A percentile compares a stretch with the other conserved stretches of the same genome.
Evolutionary conservation across 2,329 filamentous ascomycete genomes (phyloP).

Genomic region (Botryotinia narcissicola): DNA sequence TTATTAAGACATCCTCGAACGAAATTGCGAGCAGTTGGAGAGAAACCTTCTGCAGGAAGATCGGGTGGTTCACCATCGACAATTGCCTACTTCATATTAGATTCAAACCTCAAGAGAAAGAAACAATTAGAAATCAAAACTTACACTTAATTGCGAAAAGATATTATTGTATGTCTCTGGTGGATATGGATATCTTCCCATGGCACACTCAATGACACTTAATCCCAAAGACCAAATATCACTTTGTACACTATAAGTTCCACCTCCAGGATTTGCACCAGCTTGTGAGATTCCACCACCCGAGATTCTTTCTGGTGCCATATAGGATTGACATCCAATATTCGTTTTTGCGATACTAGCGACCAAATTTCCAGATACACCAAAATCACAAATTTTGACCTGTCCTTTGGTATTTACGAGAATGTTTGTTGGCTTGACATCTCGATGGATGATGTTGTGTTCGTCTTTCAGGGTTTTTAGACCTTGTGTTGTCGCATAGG

Average conservation of each 20-base stretch:
- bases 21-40: constrained; percentile 78
- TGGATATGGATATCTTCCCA: constrained; percentile 93
- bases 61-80: constrained; percentile 94
- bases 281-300: constrained; percentile 75
- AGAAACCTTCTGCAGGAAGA: constrained; percentile 76
- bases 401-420: constrained; percentile 85
- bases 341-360: constrained; percentile 98
- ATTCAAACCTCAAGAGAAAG: background rate
- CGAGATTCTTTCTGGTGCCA: constrained; percentile 95
- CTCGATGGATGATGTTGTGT: constrained; percentile 98
- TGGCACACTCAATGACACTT: constrained; percentile 92
- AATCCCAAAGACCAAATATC: constrained; percentile 97
- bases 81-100: constrained; percentile 66
- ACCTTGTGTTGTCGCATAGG: constrained; percentile 83
- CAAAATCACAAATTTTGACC: constrained; percentile 98
- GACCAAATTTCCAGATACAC: constrained; percentile 92
- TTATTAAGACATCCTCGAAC: constrained; percentile 90
- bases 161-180: constrained; percentile 98
- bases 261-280: constrained; percentile 65
- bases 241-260: constrained; percentile 95
- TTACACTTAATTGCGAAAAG: constrained; percentile 93
- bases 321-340: constrained; percentile 98
- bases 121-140: constrained; percentile 43
- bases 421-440: constrained; percentile 99
- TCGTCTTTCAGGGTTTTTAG: constrained; percentile 93